phyloP scores from a whole-genome alignment of 352 stramenopile species.

The Phytophthora aleatoria region DNA sequence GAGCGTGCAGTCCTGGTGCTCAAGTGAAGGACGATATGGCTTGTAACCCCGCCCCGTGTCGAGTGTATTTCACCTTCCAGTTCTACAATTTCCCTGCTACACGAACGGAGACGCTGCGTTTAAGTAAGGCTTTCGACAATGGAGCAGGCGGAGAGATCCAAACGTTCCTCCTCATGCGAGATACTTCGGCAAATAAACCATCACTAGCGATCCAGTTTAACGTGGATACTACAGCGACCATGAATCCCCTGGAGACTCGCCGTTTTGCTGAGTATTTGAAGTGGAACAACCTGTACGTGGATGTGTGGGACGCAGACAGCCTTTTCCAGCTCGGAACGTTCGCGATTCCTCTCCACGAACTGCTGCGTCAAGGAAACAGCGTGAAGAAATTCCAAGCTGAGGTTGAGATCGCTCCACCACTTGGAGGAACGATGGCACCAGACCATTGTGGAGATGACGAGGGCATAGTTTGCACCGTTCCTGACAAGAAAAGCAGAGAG shows the following conservation, averaged over 20 bases:
- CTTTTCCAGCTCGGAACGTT: constrained; percentile 89
- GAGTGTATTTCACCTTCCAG: constrained; percentile 93
- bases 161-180: constrained; percentile 70
- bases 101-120: constrained; percentile 78
- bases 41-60: constrained; percentile 19
- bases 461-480: constrained; percentile 17
- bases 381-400: constrained; percentile 92
- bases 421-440: constrained; percentile 19
- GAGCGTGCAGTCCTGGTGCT: constrained; percentile 22
- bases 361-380: constrained; percentile 89
- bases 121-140: constrained; percentile 63
- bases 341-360: constrained; percentile 80
- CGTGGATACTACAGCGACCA: constrained; percentile 65
- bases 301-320: constrained; percentile 94
- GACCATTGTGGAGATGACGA: constrained; percentile 20
- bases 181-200: constrained; percentile 64
- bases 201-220: constrained; percentile 78
- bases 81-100: constrained; percentile 92
- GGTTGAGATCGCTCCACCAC: constrained; percentile 53
- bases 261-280: constrained; percentile 90
- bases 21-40: constrained; percentile 6
- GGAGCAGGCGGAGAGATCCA: constrained; percentile 31
- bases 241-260: constrained; percentile 67
- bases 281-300: constrained; percentile 84
- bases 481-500: constrained; percentile 5